These are phyloP conservation scores for Pseudocercospora macadamiae DNA, from an alignment of 2,329 filamentous ascomycete genomes.

Conservation along the genomic window DNA sequence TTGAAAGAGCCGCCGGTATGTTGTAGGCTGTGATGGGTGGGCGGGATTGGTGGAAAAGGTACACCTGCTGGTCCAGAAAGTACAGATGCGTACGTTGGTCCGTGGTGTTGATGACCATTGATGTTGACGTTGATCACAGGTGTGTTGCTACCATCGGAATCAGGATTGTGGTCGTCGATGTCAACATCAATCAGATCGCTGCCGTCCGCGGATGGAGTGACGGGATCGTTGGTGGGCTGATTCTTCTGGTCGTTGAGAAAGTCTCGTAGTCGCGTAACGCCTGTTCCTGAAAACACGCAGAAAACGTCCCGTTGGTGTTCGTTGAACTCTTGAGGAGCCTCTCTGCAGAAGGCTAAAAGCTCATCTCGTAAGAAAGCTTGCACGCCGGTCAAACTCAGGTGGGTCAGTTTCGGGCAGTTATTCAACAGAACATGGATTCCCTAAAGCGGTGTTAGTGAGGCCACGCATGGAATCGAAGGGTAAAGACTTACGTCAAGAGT, in stretches of 20 bases:
- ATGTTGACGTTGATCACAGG: slow-evolving; percentile 36
- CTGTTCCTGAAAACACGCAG: slow-evolving; percentile 91
- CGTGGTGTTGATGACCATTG: slow-evolving; percentile 29
- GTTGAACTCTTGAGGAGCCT: slow-evolving; percentile 90
- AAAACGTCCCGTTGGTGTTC: slow-evolving; percentile 94
- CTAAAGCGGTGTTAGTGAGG: slow-evolving; percentile 53
- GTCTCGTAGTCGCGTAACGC: slow-evolving; percentile 75
- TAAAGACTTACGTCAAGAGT: slow-evolving; percentile 70
- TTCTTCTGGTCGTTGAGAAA: slow-evolving; percentile 65
- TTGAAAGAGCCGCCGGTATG: slow-evolving; percentile 15
- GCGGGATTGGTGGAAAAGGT: slow-evolving; percentile 17
- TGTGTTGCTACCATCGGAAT: slow-evolving; percentile 35
- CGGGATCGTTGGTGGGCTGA: slow-evolving; percentile 18
- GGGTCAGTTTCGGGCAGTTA: slow-evolving; percentile 87
- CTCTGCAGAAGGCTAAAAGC: slow-evolving; percentile 80
- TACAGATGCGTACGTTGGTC: slow-evolving; percentile 29
- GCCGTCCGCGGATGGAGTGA: slow-evolving; percentile 27
- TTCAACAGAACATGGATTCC: slow-evolving; percentile 89
- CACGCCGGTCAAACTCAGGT: slow-evolving; percentile 91
- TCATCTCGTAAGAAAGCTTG: slow-evolving; percentile 86
- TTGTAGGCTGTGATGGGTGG: background rate
- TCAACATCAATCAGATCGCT: slow-evolving; percentile 36
- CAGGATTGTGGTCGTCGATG: slow-evolving; percentile 34
- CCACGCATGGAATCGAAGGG: background rate
- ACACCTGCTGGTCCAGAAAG: slow-evolving; percentile 25